Evolutionary conservation across 1,284 basidiomycete species (phyloP), one percentile per base, ranked within the genome.

Genomic region (Ceratobasidium sp.): DNA sequence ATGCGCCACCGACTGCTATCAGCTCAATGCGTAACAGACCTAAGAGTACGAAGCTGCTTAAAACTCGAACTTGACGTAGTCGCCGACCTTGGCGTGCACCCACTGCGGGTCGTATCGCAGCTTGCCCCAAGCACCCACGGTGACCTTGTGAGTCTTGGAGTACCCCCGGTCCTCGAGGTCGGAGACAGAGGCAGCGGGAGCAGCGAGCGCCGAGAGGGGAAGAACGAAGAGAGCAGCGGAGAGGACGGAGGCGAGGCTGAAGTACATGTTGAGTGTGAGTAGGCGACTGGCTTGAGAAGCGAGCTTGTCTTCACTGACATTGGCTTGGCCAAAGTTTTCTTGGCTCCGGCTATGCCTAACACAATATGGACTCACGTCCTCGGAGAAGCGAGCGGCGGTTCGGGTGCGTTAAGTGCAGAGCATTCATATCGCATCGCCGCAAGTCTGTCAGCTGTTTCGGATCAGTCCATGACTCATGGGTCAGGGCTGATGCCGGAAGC

Each of bases 51-150:
- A 3, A 18, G 20, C 28, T 28, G 64, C 73, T 40, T 68, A 77
- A 63, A 77, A 77, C 63, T 77, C 73, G 40, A 77, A 77, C 64
- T 67, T 55, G 53, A 68, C 39, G 23, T 77, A 67, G 44, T 77
- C 73, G 26, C 73, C 73, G 39, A 67, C 64, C 64, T 77, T 77
- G 51, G 64, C 64, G 44, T 60, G 40, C 9, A 77, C 73, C 28
- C 67, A 77, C 64, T 77, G 23, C 23, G 73, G 73, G 44, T 77
- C 40, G 23, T 77, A 68, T 4, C 63, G 49, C 2, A 77, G 55
- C 64, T 77, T 56, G n/a, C 53, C 63, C 1, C 5, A 1, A 5
- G 56, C 58, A 33, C 71, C 71, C 4, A 75, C 71, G 6, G 71
- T 75, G 23, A 75, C 71, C 58, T 53, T 51, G 60, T 75, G 67